Evolutionary conservation across 129 eudicot genomes (phyloP).

Genomic region (Pulicaria dysenterica): DNA sequence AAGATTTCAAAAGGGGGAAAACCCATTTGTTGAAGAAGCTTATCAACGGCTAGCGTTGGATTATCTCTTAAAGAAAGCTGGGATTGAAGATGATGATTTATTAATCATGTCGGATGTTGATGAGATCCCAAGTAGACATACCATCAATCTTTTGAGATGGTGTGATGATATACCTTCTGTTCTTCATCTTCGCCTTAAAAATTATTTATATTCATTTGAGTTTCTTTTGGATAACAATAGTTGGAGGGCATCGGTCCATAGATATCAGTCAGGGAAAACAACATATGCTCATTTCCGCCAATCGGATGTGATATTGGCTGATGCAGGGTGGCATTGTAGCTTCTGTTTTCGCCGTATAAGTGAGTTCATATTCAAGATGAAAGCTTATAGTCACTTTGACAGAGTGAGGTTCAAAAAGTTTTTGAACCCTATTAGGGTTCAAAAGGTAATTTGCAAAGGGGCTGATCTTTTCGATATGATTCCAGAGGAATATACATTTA

Average conservation of each 20-base stretch:
- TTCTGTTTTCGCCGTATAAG: constrained; percentile 72
- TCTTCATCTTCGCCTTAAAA: constrained; percentile 75
- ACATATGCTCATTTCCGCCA: constrained; percentile 86
- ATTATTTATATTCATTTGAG: constrained; percentile 84
- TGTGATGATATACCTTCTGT: constrained; percentile 76
- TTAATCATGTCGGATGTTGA: constrained; percentile 93
- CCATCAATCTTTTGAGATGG: constrained; percentile 84
- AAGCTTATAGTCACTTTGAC: constrained; percentile 85
- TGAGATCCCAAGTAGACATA: constrained; percentile 86
- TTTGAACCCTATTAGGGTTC: constrained; percentile 71
- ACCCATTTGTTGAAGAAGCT: constrained; percentile 93
- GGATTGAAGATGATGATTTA: constrained; percentile 85
- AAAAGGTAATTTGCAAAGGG: constrained; percentile 77
- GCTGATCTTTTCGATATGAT: constrained; percentile 84
- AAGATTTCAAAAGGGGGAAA: constrained; percentile 61
- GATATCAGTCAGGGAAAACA: constrained; percentile 68
- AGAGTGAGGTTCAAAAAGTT: constrained; percentile 76
- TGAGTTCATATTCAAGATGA: constrained; percentile 88
- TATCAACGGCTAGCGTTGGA: constrained; percentile 80
- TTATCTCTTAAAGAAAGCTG: constrained; percentile 66
- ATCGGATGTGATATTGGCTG: constrained; percentile 75
- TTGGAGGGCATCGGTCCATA: constrained; percentile 86
- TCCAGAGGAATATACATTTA: constrained; percentile 86
- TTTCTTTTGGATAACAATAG: constrained; percentile 70
- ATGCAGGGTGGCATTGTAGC: constrained; percentile 98